Conservation (phyloP, 208 protist species). For the Porcisia hertigi region DNA sequence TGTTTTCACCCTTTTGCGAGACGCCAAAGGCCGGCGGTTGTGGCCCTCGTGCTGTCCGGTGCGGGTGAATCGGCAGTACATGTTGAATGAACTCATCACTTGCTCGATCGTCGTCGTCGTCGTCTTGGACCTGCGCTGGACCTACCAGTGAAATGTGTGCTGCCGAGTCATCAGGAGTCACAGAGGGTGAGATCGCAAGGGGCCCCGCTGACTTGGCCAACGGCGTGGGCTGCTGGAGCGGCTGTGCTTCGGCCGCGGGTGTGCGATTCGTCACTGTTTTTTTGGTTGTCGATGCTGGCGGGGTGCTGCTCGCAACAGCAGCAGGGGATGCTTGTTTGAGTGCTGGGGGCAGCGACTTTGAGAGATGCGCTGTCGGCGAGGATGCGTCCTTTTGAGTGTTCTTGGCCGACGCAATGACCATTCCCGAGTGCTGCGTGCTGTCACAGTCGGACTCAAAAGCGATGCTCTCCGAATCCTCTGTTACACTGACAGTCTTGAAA, state of each 20-base stretch:
- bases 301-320: not conserved
- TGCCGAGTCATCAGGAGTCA: not conserved
- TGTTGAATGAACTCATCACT: slow-evolving; percentile 36
- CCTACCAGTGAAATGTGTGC: not conserved
- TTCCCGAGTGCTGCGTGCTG: slow-evolving; percentile 22
- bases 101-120: slow-evolving; percentile 7
- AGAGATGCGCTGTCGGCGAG: not conserved
- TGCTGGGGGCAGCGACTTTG: slow-evolving; percentile 1
- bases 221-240: not conserved
- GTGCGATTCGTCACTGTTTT: not conserved
- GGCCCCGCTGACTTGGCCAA: not conserved
- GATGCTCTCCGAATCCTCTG: slow-evolving; percentile 26
- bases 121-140: not conserved
- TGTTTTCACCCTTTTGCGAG: slow-evolving; percentile 10
- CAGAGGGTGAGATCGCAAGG: not conserved
- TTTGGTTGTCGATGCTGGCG: not conserved
- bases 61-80: slow-evolving; percentile 20
- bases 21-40: not conserved
- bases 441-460: slow-evolving; percentile 23
- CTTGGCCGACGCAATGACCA: not conserved
- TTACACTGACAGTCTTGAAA: slow-evolving; percentile 28
- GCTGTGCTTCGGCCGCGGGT: not conserved
- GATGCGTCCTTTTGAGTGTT: not conserved
- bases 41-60: not conserved
- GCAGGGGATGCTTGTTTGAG: slow-evolving; percentile 8